Evolutionary conservation across 2,329 filamentous ascomycete species (phyloP).

Genomic region (Cercospora citrullina): DNA sequence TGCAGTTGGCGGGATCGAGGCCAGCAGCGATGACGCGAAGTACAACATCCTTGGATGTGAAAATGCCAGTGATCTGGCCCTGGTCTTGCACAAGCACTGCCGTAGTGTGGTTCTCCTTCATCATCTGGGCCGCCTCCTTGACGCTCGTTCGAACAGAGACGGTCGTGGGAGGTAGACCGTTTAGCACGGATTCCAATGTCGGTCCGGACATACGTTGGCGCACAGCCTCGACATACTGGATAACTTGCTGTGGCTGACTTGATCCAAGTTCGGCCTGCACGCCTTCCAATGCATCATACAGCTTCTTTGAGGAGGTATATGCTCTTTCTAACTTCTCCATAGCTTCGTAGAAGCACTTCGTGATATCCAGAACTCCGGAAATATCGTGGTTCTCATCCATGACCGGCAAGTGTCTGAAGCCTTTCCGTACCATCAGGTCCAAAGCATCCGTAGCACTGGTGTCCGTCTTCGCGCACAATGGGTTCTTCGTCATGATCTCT

Average conservation of each 20-base stretch:
- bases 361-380: conserved; percentile 95
- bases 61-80: conserved; percentile 96
- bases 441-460: conserved; percentile 97
- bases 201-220: conserved; percentile 97
- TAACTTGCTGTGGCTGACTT: conserved; percentile 96
- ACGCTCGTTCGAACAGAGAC: conserved; percentile 95
- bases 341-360: conserved; percentile 99
- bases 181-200: conserved; percentile 90
- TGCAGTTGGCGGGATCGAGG: conserved; percentile 90
- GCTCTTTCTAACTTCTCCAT: conserved; percentile 99
- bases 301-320: conserved; percentile 94
- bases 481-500: conserved; percentile 99
- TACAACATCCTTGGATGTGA: conserved; percentile 98
- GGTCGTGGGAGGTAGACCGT: conserved; percentile 86
- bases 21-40: conserved; percentile 96
- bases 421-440: conserved; percentile 97
- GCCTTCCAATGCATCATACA: conserved; percentile 96
- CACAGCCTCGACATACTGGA: conserved; percentile 96
- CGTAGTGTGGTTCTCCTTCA: conserved; percentile 99
- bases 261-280: conserved; percentile 95
- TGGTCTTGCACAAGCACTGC: conserved; percentile 95
- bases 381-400: conserved; percentile 99
- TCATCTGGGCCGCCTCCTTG: conserved; percentile 88
- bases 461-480: conserved; percentile 92
- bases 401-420: conserved; percentile 93